Evolutionary conservation across 352 stramenopile genomes (phyloP).

Genomic region (Thraustochytrium sp.): DNA sequence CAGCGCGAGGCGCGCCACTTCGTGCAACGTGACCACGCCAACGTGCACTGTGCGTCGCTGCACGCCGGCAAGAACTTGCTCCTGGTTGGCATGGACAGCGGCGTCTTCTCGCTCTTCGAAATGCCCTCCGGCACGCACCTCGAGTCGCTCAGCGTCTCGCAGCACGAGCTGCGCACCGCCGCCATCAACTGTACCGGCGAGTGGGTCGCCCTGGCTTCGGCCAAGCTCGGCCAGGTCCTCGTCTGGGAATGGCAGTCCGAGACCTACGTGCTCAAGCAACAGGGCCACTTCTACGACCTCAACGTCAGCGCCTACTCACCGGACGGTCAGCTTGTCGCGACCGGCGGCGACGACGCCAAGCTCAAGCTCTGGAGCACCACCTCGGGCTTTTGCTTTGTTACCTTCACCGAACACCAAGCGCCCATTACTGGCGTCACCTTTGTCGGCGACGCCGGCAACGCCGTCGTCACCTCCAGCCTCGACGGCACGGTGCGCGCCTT

Average conservation of each 20-base stretch:
- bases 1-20: constrained; percentile 73
- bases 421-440: constrained; percentile 93
- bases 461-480: constrained; percentile 89
- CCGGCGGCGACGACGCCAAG: constrained; percentile 96
- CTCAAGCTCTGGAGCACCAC: constrained; percentile 96
- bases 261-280: constrained; percentile 99
- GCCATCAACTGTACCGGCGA: constrained; percentile 90
- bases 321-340: constrained; percentile 90
- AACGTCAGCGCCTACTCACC: constrained; percentile 93
- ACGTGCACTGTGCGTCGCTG: constrained; percentile 74
- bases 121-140: constrained; percentile 90
- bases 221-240: constrained; percentile 94
- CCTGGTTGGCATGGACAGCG: constrained; percentile 90
- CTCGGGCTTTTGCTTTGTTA: constrained; percentile 98
- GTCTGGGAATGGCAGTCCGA: constrained; percentile 99
- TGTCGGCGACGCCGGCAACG: constrained; percentile 66
- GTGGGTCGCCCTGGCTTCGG: constrained; percentile 95
- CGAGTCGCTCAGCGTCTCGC: constrained; percentile 70
- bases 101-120: constrained; percentile 96
- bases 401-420: constrained; percentile 92
- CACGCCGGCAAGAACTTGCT: constrained; percentile 74
- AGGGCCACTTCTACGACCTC: constrained; percentile 96
- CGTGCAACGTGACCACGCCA: constrained; percentile 79
- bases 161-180: constrained; percentile 80
- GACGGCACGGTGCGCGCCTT: constrained; percentile 97